Evolutionary conservation across 176 grass and related monocot genomes (phyloP).

Genomic region (Tillandsia fasciculata): DNA sequence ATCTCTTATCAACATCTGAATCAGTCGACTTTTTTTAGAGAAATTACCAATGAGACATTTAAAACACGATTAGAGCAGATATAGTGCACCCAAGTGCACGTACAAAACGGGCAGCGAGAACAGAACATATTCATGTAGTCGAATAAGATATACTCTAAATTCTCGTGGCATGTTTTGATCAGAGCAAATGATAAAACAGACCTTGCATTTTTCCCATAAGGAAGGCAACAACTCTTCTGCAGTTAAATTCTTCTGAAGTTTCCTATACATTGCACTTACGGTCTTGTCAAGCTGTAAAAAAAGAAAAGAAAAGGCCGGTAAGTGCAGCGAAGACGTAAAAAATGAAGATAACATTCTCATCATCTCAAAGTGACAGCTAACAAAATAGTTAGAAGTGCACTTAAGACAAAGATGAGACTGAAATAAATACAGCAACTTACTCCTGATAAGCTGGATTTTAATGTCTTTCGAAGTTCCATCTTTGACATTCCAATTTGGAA

Average conservation of each 20-base stretch:
- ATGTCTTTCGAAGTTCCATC: conserved; percentile 71
- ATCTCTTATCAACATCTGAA: conserved; percentile 9
- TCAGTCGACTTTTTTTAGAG: not conserved
- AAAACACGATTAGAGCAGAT: too few relatives aligned
- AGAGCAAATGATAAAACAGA: conserved; percentile 13
- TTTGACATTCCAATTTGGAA: conserved; percentile 95
- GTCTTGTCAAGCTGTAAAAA: conserved; percentile 75
- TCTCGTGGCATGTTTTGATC: not conserved
- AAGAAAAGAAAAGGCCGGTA: not conserved
- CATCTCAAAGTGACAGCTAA: too few relatives aligned
- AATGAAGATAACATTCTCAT: too few relatives aligned
- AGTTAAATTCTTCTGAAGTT: conserved; percentile 95
- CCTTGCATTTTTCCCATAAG: conserved; percentile 96
- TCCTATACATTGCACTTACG: conserved; percentile 85
- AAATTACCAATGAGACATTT: too few relatives aligned
- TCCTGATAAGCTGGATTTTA: conserved; percentile 79
- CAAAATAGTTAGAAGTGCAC: conserved; percentile 5
- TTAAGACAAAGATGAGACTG: not conserved
- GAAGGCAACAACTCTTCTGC: conserved; percentile 79
- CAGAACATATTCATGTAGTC: not conserved
- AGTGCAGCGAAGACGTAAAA: too few relatives aligned
- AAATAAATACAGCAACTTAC: conserved; percentile 29
- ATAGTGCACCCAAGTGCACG: too few relatives aligned
- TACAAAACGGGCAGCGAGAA: not conserved
- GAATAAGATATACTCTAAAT: not conserved